phyloP scores from a whole-genome alignment of 2,329 filamentous ascomycete genomes.

The Hawksworthiomyces lignivorus region DNA sequence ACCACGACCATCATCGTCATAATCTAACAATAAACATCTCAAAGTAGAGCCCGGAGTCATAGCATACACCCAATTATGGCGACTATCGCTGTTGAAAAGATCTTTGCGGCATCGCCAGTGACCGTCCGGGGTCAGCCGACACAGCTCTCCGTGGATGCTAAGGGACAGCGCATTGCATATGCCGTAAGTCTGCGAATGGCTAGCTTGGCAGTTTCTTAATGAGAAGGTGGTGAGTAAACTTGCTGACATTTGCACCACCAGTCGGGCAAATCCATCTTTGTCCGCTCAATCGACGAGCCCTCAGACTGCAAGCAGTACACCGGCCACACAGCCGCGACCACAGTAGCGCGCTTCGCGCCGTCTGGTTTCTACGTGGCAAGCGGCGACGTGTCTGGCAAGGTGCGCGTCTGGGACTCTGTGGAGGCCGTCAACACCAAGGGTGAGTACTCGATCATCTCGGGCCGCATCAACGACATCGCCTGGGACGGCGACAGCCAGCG shows the following conservation, averaged over 20 bases:
- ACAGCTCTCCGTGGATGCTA: constrained; percentile 77
- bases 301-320: constrained; percentile 82
- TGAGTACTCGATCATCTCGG: constrained; percentile 90
- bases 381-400: constrained; percentile 75
- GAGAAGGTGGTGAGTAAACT: background rate
- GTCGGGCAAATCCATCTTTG: constrained; percentile 95
- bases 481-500: constrained; percentile 98
- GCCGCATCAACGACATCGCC: constrained; percentile 89
- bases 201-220: no score
- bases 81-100: constrained; percentile 52
- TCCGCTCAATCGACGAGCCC: constrained; percentile 89
- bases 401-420: constrained; percentile 88
- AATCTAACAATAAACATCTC: no score
- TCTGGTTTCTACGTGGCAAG: constrained; percentile 93
- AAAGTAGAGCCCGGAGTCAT: no score
- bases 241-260: constrained; percentile 25
- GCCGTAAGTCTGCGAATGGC: no score
- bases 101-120: constrained; percentile 77
- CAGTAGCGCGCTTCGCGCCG: constrained; percentile 87
- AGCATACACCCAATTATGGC: constrained; percentile 8
- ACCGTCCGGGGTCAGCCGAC: constrained; percentile 83
- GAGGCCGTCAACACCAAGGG: constrained; percentile 81
- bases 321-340: constrained; percentile 79
- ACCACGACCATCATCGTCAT: no score
- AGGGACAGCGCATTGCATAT: constrained; percentile 88